Percentiles rank a stretch among this genome's conserved stretches.
Evolutionary conservation across 257 asterid genomes (phyloP).

Genomic region (Nicotiana tomentosiformis): DNA sequence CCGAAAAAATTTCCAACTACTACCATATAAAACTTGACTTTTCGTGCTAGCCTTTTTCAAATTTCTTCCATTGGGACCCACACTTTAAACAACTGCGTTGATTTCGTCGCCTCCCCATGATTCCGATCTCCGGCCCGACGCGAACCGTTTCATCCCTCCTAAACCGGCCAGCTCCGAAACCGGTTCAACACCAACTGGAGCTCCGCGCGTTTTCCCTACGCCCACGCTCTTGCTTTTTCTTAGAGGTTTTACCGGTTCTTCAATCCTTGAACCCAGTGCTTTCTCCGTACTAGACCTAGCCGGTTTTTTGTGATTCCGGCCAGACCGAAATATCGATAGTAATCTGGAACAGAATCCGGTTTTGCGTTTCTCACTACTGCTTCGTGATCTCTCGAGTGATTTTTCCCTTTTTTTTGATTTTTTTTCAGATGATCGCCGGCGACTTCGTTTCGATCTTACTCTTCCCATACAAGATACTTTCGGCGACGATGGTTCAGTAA

Average conservation of each 20-base stretch:
- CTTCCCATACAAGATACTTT: constrained; percentile 94
- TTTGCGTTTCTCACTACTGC: constrained; percentile 31
- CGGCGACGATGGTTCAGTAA: constrained; percentile 80
- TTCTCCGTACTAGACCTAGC: constrained; percentile 25
- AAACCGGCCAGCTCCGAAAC: constrained; percentile 26
- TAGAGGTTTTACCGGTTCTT: constrained; percentile 20
- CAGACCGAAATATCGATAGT: constrained; percentile 43
- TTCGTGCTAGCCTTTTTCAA: not conserved
- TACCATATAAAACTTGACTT: not conserved
- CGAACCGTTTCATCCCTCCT: constrained; percentile 43
- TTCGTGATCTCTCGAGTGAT: constrained; percentile 23
- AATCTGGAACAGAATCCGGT: constrained; percentile 49
- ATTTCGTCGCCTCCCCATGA: constrained; percentile 23
- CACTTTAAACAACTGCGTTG: constrained; percentile 10
- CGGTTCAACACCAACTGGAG: constrained; percentile 11
- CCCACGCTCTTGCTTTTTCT: constrained; percentile 22
- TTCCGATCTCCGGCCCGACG: constrained; percentile 33
- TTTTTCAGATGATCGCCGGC: constrained; percentile 44
- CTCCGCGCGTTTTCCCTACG: constrained; percentile 6
- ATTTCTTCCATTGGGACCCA: not conserved
- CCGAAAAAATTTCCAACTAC: not conserved
- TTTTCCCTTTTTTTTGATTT: constrained; percentile 33
- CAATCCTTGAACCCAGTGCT: constrained; percentile 19
- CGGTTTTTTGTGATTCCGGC: constrained; percentile 23
- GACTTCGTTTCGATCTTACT: constrained; percentile 73